These are phyloP conservation scores for Calocera cornea DNA, from an alignment of 768 basidiomycete genomes.

Conservation along the genomic window DNA sequence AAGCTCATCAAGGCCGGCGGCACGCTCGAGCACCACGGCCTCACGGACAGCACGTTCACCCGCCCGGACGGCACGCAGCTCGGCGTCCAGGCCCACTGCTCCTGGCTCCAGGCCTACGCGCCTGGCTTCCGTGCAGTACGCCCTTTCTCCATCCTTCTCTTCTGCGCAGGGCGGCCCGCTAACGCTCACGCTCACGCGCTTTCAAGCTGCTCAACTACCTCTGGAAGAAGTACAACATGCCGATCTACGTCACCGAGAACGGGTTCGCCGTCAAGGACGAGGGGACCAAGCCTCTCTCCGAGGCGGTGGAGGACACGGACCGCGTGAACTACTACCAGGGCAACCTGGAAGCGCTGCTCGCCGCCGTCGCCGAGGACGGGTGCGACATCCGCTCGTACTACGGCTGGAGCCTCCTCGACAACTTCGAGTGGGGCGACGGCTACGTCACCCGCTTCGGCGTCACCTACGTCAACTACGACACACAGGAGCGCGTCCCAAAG, in stretches of 20 bases:
- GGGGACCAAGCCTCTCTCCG: constrained; percentile 36
- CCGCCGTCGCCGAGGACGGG: constrained; percentile 47
- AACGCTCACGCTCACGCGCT: too few relatives aligned
- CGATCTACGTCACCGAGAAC: constrained; percentile 63
- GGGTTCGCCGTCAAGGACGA: constrained; percentile 59
- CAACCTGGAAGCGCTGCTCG: constrained; percentile 38
- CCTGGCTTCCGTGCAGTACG: constrained; percentile 50
- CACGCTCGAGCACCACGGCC: constrained; percentile 49
- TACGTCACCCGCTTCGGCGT: constrained; percentile 55
- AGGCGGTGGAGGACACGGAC: constrained; percentile 44
- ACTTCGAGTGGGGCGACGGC: constrained; percentile 67
- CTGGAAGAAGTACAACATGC: constrained; percentile 43
- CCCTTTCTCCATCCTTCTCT: neutral
- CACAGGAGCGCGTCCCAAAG: constrained; percentile 53
- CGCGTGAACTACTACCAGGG: constrained; percentile 57
- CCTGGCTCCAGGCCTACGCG: constrained; percentile 57
- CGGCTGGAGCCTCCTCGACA: constrained; percentile 59
- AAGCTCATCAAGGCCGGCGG: constrained; percentile 47
- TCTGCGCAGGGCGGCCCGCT: too few relatives aligned
- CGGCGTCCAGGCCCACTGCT: constrained; percentile 42
- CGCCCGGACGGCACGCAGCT: constrained; percentile 50
- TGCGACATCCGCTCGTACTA: constrained; percentile 52
- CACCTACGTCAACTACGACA: constrained; percentile 57
- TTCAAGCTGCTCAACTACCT: constrained; percentile 58
- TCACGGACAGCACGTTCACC: constrained; percentile 47